Evolutionary conservation across 495 filamentous ascomycete species (phyloP).

Genomic region (Chlorociboria aeruginascens): DNA sequence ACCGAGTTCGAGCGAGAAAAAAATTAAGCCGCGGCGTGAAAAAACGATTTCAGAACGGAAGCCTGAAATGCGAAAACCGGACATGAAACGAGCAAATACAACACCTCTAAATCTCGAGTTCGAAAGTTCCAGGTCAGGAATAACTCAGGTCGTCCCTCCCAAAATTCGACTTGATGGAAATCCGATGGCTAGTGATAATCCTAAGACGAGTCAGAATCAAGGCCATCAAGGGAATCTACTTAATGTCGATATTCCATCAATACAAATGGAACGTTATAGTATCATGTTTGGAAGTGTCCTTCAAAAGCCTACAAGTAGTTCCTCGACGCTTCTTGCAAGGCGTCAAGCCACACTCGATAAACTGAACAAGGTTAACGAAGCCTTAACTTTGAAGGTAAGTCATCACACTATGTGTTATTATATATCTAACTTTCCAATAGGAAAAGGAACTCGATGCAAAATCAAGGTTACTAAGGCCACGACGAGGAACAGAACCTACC

Average conservation of each 20-base stretch:
- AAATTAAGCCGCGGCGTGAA: slow-evolving; percentile 2
- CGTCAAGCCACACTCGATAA: slow-evolving; percentile 58
- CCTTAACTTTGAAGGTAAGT: slow-evolving; percentile 23
- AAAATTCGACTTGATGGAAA: slow-evolving; percentile 16
- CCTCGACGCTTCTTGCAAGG: slow-evolving; percentile 46
- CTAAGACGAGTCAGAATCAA: neutral
- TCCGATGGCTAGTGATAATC: slow-evolving; percentile 1
- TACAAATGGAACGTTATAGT: slow-evolving; percentile 80
- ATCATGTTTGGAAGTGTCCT: slow-evolving; percentile 86
- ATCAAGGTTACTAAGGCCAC: slow-evolving; percentile 19
- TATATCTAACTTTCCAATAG: slow-evolving; percentile 12
- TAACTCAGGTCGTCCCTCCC: slow-evolving; percentile 1
- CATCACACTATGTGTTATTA: slow-evolving; percentile 9
- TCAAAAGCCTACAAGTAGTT: slow-evolving; percentile 22
- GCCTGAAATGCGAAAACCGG: slow-evolving; percentile 7
- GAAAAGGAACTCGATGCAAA: slow-evolving; percentile 18
- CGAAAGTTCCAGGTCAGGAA: neutral
- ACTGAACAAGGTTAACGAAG: slow-evolving; percentile 39
- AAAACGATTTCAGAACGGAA: slow-evolving; percentile 8
- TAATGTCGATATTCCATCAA: slow-evolving; percentile 68
- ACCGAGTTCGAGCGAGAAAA: neutral
- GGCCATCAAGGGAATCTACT: slow-evolving; percentile 28
- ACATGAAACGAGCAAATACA: slow-evolving; percentile 15
- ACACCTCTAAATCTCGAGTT: slow-evolving; percentile 13
- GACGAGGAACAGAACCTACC: slow-evolving; percentile 41